These are phyloP conservation scores for Mariannaea elegans DNA, from an alignment of 2,329 filamentous ascomycete species.

Conservation along the genomic window DNA sequence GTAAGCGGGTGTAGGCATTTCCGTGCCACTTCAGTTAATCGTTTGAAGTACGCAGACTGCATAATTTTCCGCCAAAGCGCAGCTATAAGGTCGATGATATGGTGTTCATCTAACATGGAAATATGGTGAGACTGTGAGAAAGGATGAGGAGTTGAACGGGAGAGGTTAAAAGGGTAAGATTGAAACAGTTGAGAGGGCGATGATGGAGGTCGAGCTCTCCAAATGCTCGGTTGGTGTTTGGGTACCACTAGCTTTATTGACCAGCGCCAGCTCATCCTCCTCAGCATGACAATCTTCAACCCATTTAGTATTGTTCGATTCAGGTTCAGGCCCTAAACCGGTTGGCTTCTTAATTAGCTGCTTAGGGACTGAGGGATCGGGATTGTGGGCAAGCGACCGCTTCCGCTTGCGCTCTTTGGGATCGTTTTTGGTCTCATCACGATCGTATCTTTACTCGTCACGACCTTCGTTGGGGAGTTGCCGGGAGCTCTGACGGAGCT, in stretches of 20 bases:
- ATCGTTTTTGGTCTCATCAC: constrained; percentile 45
- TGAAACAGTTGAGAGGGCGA: no score
- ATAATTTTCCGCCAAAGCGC: no score
- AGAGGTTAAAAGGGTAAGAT: no score
- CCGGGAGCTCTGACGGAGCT: constrained; percentile 51
- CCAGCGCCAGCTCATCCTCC: constrained; percentile 48
- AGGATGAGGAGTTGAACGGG: no score
- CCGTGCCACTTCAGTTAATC: no score
- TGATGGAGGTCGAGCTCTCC: no score
- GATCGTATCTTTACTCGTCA: constrained; percentile 38
- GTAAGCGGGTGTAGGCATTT: no score
- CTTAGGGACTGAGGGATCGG: constrained; percentile 55
- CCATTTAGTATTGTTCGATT: constrained; percentile 42
- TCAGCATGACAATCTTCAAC: constrained; percentile 43
- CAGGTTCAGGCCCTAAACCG: constrained; percentile 55
- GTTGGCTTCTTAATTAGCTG: constrained; percentile 63
- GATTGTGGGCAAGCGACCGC: constrained; percentile 55
- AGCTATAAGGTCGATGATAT: no score
- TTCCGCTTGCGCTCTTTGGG: constrained; percentile 59
- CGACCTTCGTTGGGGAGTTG: constrained; percentile 48
- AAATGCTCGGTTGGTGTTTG: constrained; percentile 60
- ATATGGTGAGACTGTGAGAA: no score
- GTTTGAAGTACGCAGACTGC: no score
- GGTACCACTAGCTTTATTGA: constrained; percentile 48
- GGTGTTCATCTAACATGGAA: no score